A percentile compares a stretch with the other conserved stretches of the same genome.
Evolutionary conservation across 2,329 filamentous ascomycete species (phyloP).

Genomic region (Ceratocystis albifundus): DNA sequence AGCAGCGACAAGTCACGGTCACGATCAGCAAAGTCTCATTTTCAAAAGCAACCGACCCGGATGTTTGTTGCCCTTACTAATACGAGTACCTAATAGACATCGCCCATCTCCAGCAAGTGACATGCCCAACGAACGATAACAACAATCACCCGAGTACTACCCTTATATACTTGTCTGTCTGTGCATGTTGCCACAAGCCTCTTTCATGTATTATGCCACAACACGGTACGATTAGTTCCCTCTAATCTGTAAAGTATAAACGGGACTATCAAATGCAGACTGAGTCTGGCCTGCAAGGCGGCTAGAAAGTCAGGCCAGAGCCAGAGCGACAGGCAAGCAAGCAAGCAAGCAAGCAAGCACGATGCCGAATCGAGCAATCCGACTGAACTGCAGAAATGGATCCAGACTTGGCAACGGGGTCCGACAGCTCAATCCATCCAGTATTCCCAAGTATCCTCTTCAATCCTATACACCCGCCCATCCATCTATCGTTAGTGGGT

Average conservation of each 20-base stretch:
- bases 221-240: background rate
- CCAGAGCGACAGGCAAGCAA: background rate
- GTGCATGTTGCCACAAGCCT: background rate
- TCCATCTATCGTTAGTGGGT: background rate
- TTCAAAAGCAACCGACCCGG: background rate
- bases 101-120: background rate
- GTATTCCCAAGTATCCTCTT: background rate
- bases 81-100: background rate
- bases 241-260: too few species aligned
- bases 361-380: background rate
- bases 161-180: background rate
- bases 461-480: background rate
- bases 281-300: background rate
- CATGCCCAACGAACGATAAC: background rate
- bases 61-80: background rate
- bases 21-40: slow-evolving; percentile 7
- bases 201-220: background rate
- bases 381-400: background rate
- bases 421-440: background rate
- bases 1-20: slow-evolving; percentile 10
- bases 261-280: background rate
- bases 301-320: background rate
- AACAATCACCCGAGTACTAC: background rate
- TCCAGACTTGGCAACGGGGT: background rate
- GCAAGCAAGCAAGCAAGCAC: background rate